These are phyloP conservation scores for Paramecium sexaurelia DNA, from an alignment of 73 alveolate species.

Conservation along the genomic window DNA sequence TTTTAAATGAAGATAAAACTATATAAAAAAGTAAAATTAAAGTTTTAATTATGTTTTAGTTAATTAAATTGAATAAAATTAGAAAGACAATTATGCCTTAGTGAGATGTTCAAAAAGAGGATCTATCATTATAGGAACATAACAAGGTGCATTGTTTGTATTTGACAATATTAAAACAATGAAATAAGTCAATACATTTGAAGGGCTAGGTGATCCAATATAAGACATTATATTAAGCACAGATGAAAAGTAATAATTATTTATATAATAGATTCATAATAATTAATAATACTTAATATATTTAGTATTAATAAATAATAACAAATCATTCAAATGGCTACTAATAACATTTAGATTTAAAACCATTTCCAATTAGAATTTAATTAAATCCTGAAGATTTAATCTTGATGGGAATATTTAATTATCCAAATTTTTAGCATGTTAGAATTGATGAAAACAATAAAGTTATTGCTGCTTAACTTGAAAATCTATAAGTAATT, in stretches of 20 bases:
- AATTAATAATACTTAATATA: background rate
- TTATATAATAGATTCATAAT: background rate
- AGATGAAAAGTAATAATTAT: background rate
- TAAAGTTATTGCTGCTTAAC: background rate
- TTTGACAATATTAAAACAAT: background rate
- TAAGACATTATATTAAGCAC: background rate
- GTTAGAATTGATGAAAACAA: background rate
- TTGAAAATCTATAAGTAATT: background rate
- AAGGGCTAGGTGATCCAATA: background rate
- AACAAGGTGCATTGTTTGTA: background rate
- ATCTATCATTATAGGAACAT: background rate
- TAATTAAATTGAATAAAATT: background rate
- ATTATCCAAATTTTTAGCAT: background rate
- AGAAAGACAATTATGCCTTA: background rate
- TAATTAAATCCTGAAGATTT: conserved; percentile 16
- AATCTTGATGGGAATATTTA: background rate
- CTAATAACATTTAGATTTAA: background rate
- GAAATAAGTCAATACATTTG: background rate
- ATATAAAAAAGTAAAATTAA: background rate
- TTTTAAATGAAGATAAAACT: background rate
- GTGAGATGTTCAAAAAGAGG: background rate
- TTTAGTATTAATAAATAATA: background rate
- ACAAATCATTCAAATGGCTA: background rate
- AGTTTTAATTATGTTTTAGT: background rate
- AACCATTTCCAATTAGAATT: background rate